Evolutionary conservation across 177 flowering plant genomes (phyloP), one percentile per base, ranked within the genome.

Genomic region (Tripterygium wilfordii): DNA sequence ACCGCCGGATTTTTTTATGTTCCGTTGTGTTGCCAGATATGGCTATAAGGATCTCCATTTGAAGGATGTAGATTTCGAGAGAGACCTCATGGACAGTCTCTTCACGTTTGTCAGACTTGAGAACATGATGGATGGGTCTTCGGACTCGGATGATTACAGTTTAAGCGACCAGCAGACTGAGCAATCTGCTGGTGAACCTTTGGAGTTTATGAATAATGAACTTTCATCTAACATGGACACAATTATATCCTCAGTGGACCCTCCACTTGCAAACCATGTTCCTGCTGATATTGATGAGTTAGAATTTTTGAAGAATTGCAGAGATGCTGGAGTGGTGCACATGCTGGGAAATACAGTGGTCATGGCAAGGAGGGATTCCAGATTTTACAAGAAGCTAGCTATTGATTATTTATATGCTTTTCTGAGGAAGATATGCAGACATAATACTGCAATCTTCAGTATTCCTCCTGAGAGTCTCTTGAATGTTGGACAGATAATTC

Each of bases 31-130:
- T 15, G 91, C 84, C 5, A 80, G 96, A 32, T 88, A 80, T 35
- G 94, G 96, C n/a, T 88, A 85, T 61, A 82, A 77, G 39, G 96
- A 88, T 48, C 79, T 82, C 38, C 94, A 79, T 59, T 82, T 67
- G 63, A 85, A 80, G 42, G 88, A 85, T 25, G 86, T 79, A 1
- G 75, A 76, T 23, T 88, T 88, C 38, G 96, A 88, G 74, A 75
- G 72, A 22, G 81, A 70, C 64, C 84, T 88, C 9, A 82, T 85
- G 10, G 86, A 79, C n/a, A 76, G 50, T 29, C 70, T 85, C 2
- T 79, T 75, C 49, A 18, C 66, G 52, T 80, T 82, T 51, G 82
- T 85, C 7, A 62, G 94, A 22, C 72, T 85, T 0, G 94, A 85
- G 63, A 54, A 78, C 1, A 73, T 85, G 86, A 82, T 79, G 94